phyloP scores from a whole-genome alignment of 2,329 filamentous ascomycete genomes.

The Calonectria montana region DNA sequence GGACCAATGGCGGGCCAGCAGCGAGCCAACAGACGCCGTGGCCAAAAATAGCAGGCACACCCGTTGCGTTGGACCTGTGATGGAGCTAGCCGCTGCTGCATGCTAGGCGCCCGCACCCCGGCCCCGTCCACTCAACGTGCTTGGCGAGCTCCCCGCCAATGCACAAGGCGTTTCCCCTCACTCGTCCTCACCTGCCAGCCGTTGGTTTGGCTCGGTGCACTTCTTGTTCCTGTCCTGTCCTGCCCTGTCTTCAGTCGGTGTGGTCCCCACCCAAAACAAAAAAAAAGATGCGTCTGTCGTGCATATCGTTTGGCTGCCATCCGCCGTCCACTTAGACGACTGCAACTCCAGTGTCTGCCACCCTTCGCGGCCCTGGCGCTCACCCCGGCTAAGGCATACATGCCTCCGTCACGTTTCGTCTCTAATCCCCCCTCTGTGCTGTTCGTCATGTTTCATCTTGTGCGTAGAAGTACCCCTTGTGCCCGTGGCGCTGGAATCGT shows the following conservation, averaged over 20 bases:
- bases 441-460: not conserved
- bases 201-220: not conserved
- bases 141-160: not conserved
- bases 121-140: not conserved
- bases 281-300: not conserved
- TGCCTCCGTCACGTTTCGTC: constrained; percentile 1
- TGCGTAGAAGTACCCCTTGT: not conserved
- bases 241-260: too few species aligned
- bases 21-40: not conserved
- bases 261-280: too few species aligned
- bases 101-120: constrained; percentile 36
- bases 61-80: not conserved
- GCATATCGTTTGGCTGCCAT: not conserved
- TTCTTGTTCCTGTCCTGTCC: not conserved
- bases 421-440: not conserved
- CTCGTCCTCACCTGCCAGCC: not conserved
- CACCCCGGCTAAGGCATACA: not conserved
- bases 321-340: not conserved
- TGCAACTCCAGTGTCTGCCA: not conserved
- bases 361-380: not conserved
- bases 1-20: not conserved
- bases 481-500: not conserved
- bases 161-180: not conserved
- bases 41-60: constrained; percentile 36
- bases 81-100: constrained; percentile 34